Percentiles rank a stretch among this genome's conserved stretches.
These are phyloP conservation scores for Aspergillus cristatus DNA, from an alignment of 495 filamentous ascomycete genomes.

Conservation along the genomic window DNA sequence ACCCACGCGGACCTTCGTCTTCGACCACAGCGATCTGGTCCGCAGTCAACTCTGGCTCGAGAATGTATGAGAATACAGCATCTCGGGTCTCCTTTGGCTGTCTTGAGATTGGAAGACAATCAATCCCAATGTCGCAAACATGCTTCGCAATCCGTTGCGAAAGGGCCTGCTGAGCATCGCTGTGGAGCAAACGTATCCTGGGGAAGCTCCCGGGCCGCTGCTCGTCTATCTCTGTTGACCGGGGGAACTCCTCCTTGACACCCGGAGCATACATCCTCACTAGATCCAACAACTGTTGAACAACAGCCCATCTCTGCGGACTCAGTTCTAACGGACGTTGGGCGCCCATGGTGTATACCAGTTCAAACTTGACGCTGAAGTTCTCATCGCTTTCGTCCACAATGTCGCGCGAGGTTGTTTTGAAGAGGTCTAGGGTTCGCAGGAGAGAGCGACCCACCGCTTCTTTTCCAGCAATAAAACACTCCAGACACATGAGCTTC, in stretches of 20 bases:
- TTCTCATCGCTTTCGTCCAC: conserved; percentile 62
- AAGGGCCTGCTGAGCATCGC: conserved; percentile 4
- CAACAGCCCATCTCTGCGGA: conserved; percentile 49
- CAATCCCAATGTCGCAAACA: conserved; percentile 12
- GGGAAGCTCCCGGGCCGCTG: conserved; percentile 12
- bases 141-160: conserved; percentile 5
- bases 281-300: conserved; percentile 45
- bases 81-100: conserved; percentile 24
- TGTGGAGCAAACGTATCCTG: conserved; percentile 11
- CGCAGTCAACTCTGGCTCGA: conserved; percentile 13
- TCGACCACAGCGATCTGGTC: conserved; percentile 29
- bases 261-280: conserved; percentile 19
- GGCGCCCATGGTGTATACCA: conserved; percentile 60
- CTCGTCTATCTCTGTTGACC: neutral
- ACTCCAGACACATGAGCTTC: conserved; percentile 55
- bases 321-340: conserved; percentile 46
- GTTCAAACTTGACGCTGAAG: conserved; percentile 49
- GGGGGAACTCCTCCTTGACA: neutral
- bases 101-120: conserved; percentile 7
- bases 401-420: conserved; percentile 39
- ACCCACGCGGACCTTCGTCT: conserved; percentile 6
- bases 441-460: conserved; percentile 27
- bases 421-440: conserved; percentile 31
- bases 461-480: conserved; percentile 14
- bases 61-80: conserved; percentile 37